Evolutionary conservation across 805 yeast species (phyloP), one percentile per base, ranked within the genome.

Genomic region (Saturnispora besseyi): DNA sequence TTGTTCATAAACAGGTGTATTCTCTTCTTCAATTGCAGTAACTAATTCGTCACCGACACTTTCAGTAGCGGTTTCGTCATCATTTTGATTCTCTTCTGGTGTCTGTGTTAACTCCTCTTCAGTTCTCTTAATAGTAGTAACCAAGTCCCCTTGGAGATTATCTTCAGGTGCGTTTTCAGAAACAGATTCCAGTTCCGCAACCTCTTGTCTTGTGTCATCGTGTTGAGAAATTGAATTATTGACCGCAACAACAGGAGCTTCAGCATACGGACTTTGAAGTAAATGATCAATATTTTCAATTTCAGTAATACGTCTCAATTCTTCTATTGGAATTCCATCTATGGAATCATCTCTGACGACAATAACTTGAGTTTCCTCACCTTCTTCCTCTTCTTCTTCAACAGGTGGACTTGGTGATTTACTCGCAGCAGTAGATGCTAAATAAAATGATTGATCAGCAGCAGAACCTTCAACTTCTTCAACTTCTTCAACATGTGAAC

Each of bases 361-460:
- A 32, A 48, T 53, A 7, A 37, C 28, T 37, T 48, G 44, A 1
- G 48, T 24, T 3, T 26, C 29, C 9, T 47, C 45, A 12, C 9
- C 21, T 11, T 29, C 31, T 7, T n/a, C 32, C 5, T 48, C 38
- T 5, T 18, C 31, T 21, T 33, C 30, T 15, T 29, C 42, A 13
- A 22, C 33, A 18, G 41, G 5, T n/a, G 36, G 36, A 5, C 21
- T 42, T n/a, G 46, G 36, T 5, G 46, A 41, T 13, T 34, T 36
- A 24, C 46, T 51, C 10, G 51, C 58, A 12, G 53, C 60, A 11
- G 42, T 30, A 7, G 46, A 28, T 13, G 55, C 63, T 21, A 57
- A 46, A 44, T 57, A 59, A 10, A 61, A 54, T 1, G 65, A 57
- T 41, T 59, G 62, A 37, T 61, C 57, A 4, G 63, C 63, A 40